Conservation (phyloP, 2,329 filamentous ascomycete species). For the Exophiala calicioides region DNA sequence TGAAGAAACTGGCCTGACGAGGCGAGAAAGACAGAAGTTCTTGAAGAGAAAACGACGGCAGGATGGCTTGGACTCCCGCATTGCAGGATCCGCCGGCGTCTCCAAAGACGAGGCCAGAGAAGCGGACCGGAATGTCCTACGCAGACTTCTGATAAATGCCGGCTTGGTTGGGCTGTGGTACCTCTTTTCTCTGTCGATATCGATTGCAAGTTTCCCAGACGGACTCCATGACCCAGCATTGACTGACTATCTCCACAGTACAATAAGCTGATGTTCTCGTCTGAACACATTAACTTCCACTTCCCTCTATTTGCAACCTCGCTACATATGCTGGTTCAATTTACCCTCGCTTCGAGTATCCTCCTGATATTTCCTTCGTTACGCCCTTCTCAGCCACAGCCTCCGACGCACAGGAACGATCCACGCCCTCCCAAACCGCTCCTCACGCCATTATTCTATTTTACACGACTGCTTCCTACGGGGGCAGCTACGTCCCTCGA, state of each 20-base stretch:
- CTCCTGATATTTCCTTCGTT: slow-evolving; percentile 81
- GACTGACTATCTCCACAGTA: slow-evolving; percentile 60
- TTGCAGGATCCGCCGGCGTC: slow-evolving; percentile 57
- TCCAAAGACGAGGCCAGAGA: slow-evolving; percentile 69
- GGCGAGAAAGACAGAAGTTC: slow-evolving; percentile 68
- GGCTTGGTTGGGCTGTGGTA: slow-evolving; percentile 86
- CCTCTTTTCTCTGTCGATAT: slow-evolving; percentile 89
- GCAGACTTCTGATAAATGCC: slow-evolving; percentile 70
- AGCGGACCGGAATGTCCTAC: slow-evolving; percentile 72
- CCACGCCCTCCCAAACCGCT: slow-evolving; percentile 53
- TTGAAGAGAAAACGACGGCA: slow-evolving; percentile 67
- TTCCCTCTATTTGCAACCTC: slow-evolving; percentile 95
- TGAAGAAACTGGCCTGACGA: slow-evolving; percentile 84
- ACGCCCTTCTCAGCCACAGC: slow-evolving; percentile 60
- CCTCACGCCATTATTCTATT: slow-evolving; percentile 88
- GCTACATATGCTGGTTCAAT: slow-evolving; percentile 94
- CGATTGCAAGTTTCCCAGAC: slow-evolving; percentile 63
- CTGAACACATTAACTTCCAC: slow-evolving; percentile 76
- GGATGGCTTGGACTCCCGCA: slow-evolving; percentile 68
- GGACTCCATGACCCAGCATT: background rate
- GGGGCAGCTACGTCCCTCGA: slow-evolving; percentile 91
- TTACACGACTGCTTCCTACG: slow-evolving; percentile 88
- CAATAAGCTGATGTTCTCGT: slow-evolving; percentile 99
- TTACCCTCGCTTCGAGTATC: slow-evolving; percentile 72
- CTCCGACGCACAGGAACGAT: slow-evolving; percentile 11